phyloP scores from a whole-genome alignment of 2,329 filamentous ascomycete species.

The Penicillium sp. region DNA sequence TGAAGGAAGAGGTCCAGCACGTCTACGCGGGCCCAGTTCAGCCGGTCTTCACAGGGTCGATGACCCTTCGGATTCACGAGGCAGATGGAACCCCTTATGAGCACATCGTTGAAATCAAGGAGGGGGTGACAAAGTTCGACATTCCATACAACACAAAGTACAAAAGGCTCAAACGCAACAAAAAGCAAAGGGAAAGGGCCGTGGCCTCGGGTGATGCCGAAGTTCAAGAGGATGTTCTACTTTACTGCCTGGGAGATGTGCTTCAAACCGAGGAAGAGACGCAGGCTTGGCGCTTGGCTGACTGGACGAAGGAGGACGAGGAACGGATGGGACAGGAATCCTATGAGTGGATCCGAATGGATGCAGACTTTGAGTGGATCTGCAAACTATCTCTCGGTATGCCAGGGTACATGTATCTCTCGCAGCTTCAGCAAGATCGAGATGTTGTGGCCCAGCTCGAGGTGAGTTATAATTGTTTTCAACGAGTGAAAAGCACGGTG shows the following conservation, averaged over 20 bases:
- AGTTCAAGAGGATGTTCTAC: slow-evolving; percentile 72
- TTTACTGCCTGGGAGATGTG: slow-evolving; percentile 91
- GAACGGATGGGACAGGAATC: slow-evolving; percentile 91
- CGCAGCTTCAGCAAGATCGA: slow-evolving; percentile 92
- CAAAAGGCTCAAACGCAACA: slow-evolving; percentile 88
- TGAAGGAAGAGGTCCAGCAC: slow-evolving; percentile 72
- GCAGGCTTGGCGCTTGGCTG: slow-evolving; percentile 75
- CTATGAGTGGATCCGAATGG: slow-evolving; percentile 97
- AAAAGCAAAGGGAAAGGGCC: slow-evolving; percentile 74
- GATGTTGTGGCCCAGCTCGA: slow-evolving; percentile 86
- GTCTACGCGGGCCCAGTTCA: slow-evolving; percentile 69
- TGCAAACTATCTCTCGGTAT: slow-evolving; percentile 78
- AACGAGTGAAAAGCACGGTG: not conserved
- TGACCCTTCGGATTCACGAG: slow-evolving; percentile 97
- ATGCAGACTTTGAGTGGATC: slow-evolving; percentile 98
- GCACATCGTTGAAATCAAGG: slow-evolving; percentile 93
- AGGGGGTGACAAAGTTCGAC: slow-evolving; percentile 79
- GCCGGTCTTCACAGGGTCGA: slow-evolving; percentile 86
- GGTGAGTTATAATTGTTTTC: slow-evolving; percentile 31
- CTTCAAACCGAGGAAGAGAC: slow-evolving; percentile 79
- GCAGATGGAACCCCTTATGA: slow-evolving; percentile 98
- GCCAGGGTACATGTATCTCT: slow-evolving; percentile 96
- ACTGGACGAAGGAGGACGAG: slow-evolving; percentile 89
- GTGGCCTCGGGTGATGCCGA: slow-evolving; percentile 63
- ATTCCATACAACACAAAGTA: slow-evolving; percentile 99